phyloP scores from a whole-genome alignment of 306 rosid genomes.

The Lotus japonicus region DNA sequence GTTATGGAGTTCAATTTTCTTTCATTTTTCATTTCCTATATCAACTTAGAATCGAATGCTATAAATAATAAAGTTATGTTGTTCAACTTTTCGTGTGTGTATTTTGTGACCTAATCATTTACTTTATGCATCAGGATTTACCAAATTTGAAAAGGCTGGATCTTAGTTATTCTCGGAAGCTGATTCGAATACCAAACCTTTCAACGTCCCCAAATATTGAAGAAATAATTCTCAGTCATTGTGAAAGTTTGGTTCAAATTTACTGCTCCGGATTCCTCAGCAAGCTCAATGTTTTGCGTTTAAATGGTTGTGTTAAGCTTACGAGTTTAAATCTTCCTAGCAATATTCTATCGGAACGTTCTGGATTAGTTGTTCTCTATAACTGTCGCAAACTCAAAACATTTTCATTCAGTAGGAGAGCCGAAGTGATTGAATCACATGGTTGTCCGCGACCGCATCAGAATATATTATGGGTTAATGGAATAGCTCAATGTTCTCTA shows the following conservation, averaged over 20 bases:
- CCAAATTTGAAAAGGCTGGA: conserved; percentile 21
- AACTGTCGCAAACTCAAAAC: background rate
- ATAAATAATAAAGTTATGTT: too few relatives aligned
- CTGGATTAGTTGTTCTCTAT: background rate
- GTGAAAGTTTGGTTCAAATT: background rate
- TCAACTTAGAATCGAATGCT: too few relatives aligned
- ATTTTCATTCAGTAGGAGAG: background rate
- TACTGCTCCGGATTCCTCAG: conserved; percentile 11
- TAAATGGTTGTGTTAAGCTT: background rate
- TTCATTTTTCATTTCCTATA: too few relatives aligned
- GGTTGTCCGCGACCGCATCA: too few relatives aligned
- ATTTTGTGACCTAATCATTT: background rate
- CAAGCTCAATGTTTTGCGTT: conserved; percentile 17
- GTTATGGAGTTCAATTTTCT: too few relatives aligned
- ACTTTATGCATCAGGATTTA: background rate
- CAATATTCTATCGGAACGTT: background rate
- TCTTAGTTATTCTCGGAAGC: background rate
- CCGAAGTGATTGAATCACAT: background rate
- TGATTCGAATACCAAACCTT: conserved; percentile 13
- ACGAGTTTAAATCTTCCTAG: background rate
- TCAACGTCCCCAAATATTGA: conserved; percentile 20
- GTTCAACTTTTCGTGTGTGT: too few relatives aligned
- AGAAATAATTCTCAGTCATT: conserved; percentile 20
- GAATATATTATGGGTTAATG: too few relatives aligned
- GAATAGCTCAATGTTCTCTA: too few relatives aligned